Conservation (phyloP, 805 yeast genomes). For the Suhomyces faveliae region DNA sequence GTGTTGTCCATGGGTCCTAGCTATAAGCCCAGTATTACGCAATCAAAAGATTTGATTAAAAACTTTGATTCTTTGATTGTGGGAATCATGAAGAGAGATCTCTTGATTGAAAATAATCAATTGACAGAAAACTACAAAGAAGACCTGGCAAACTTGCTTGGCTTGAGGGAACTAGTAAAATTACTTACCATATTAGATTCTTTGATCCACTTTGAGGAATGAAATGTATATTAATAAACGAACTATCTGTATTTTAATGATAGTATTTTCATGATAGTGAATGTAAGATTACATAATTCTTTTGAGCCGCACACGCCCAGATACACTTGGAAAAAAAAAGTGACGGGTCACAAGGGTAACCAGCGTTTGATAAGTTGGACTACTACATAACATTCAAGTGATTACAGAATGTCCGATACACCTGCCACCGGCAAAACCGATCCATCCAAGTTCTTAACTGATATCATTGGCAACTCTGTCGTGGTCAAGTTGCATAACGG, state of each 20-base stretch:
- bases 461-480: conserved; percentile 76
- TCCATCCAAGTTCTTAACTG: conserved; percentile 77
- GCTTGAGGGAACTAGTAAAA: conserved; percentile 53
- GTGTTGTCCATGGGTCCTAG: conserved; percentile 76
- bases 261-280: not conserved
- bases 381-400: not conserved
- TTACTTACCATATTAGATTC: conserved; percentile 55
- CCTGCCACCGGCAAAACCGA: conserved; percentile 35
- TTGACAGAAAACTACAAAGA: conserved; percentile 16
- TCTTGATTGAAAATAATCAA: conserved; percentile 29
- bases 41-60: conserved; percentile 50
- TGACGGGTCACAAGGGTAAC: not conserved
- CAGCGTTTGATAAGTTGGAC: not conserved
- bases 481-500: conserved; percentile 85
- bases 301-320: conserved; percentile 1
- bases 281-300: not conserved
- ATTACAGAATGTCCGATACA: conserved; percentile 6
- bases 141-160: conserved; percentile 30
- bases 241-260: not conserved
- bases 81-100: conserved; percentile 63
- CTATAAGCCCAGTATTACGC: conserved; percentile 56
- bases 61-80: conserved; percentile 55
- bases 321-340: not conserved
- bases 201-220: conserved; percentile 22
- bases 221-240: not conserved